Evolutionary conservation across 2,329 filamentous ascomycete species (phyloP).

Genomic region (Pleomassaria siparia): DNA sequence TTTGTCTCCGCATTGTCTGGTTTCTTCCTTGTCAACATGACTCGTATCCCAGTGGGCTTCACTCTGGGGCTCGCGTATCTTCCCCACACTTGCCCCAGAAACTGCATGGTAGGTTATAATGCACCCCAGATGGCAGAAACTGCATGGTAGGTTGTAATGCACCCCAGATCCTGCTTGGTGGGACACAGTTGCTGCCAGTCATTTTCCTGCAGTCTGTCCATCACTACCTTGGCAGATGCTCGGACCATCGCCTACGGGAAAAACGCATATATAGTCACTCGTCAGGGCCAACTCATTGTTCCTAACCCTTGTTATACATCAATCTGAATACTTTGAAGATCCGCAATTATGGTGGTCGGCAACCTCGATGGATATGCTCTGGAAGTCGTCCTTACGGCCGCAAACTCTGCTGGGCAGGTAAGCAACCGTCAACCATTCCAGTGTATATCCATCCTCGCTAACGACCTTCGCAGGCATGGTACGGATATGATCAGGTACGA

Average conservation of each 20-base stretch:
- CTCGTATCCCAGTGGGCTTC: background rate
- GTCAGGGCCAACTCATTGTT: constrained; percentile 3
- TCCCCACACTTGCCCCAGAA: constrained; percentile 9
- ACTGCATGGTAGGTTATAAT: constrained; percentile 8
- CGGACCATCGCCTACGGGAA: constrained; percentile 3
- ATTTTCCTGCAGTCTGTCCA: constrained; percentile 2
- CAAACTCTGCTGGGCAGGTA: constrained; percentile 21
- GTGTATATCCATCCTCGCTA: background rate
- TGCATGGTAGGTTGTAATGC: constrained; percentile 7
- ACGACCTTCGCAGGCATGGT: constrained; percentile 12
- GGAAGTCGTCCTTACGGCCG: constrained; percentile 21
- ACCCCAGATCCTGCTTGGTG: constrained; percentile 7
- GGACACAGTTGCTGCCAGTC: constrained; percentile 1
- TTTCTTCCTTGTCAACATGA: background rate
- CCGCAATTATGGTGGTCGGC: constrained; percentile 8
- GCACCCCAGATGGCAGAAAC: constrained; percentile 8
- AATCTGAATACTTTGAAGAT: background rate
- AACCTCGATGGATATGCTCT: constrained; percentile 22
- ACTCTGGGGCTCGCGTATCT: constrained; percentile 2
- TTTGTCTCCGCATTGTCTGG: background rate
- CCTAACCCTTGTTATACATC: too few relatives aligned
- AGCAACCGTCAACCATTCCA: background rate
- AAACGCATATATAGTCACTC: constrained; percentile 11
- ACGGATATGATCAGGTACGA: constrained; percentile 16
- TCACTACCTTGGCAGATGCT: constrained; percentile 1